A percentile compares a stretch with the other conserved stretches of the same genome.
Evolutionary conservation across 257 asterid genomes (phyloP).

Genomic region (Mentha longifolia): DNA sequence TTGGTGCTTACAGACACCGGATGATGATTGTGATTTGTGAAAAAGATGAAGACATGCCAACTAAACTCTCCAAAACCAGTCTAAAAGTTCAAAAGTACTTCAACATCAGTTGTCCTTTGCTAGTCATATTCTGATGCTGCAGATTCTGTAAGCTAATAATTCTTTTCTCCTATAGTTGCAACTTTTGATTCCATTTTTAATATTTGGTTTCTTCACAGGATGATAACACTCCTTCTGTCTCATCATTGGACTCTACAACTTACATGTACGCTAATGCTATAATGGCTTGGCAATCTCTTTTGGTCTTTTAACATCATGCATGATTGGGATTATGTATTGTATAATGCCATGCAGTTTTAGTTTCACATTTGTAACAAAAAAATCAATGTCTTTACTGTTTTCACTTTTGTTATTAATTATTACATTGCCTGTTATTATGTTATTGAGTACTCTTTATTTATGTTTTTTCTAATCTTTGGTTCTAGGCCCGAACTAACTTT

Average conservation of each 20-base stretch:
- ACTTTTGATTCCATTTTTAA: slow-evolving; percentile 26
- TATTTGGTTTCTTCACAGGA: slow-evolving; percentile 60
- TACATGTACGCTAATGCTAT: slow-evolving; percentile 63
- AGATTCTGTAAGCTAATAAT: slow-evolving; percentile 57
- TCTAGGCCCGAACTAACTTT: slow-evolving; percentile 26
- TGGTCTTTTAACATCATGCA: slow-evolving; percentile 13
- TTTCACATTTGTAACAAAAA: neutral
- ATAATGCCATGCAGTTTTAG: slow-evolving; percentile 1
- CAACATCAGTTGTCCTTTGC: slow-evolving; percentile 71
- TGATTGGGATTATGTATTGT: neutral
- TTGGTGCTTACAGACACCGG: slow-evolving; percentile 60
- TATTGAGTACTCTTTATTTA: neutral
- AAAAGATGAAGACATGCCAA: slow-evolving; percentile 62
- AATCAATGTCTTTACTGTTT: neutral
- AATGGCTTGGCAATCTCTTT: slow-evolving; percentile 27
- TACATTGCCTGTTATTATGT: neutral
- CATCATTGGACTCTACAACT: slow-evolving; percentile 48
- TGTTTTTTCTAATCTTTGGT: slow-evolving; percentile 13
- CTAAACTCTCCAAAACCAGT: slow-evolving; percentile 51
- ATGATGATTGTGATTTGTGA: slow-evolving; percentile 69
- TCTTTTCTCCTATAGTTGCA: slow-evolving; percentile 16
- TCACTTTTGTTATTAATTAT: neutral
- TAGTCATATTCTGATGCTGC: slow-evolving; percentile 74
- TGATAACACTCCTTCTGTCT: slow-evolving; percentile 56
- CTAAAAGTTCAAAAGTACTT: slow-evolving; percentile 48